Percentiles rank a stretch among this genome's conserved stretches.
phyloP scores from a whole-genome alignment of 179 eudicot species.

The Gypsophila paniculata region DNA sequence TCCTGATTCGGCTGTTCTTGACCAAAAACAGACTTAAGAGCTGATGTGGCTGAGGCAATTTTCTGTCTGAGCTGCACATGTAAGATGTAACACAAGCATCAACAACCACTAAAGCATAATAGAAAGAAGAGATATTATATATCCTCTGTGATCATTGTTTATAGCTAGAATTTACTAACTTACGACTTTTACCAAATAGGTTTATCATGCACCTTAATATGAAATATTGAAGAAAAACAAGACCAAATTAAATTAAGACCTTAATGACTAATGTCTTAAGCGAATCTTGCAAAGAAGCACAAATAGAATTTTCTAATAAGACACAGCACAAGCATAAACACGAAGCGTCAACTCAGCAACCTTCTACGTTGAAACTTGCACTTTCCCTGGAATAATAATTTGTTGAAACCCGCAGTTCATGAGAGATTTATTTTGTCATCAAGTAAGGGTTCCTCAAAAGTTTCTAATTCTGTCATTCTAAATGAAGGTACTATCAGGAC shows the following conservation, averaged over 20 bases:
- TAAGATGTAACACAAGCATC: slow-evolving; percentile 7
- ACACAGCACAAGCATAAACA: not conserved
- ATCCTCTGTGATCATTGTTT: too few relatives aligned
- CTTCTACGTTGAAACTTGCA: not conserved
- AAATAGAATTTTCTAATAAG: not conserved
- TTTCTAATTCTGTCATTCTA: not conserved
- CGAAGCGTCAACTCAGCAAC: too few relatives aligned
- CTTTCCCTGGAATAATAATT: not conserved
- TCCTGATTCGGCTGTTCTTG: slow-evolving; percentile 46
- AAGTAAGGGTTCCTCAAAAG: not conserved
- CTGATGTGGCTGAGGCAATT: slow-evolving; percentile 90
- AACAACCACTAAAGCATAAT: not conserved
- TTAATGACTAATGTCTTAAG: too few relatives aligned
- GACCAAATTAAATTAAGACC: too few relatives aligned
- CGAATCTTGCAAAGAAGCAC: too few relatives aligned
- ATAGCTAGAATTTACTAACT: too few relatives aligned
- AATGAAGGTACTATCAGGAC: not conserved
- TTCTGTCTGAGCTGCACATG: slow-evolving; percentile 74
- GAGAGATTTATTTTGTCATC: not conserved
- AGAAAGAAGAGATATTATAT: not conserved
- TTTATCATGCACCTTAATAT: too few relatives aligned
- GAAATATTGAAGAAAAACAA: too few relatives aligned
- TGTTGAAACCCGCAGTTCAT: not conserved
- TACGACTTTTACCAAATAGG: not conserved
- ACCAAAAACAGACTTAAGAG: slow-evolving; percentile 92